Base-by-base conservation (phyloP, 495 filamentous ascomycete species). In the Penicillium bialowiezense region DNA sequence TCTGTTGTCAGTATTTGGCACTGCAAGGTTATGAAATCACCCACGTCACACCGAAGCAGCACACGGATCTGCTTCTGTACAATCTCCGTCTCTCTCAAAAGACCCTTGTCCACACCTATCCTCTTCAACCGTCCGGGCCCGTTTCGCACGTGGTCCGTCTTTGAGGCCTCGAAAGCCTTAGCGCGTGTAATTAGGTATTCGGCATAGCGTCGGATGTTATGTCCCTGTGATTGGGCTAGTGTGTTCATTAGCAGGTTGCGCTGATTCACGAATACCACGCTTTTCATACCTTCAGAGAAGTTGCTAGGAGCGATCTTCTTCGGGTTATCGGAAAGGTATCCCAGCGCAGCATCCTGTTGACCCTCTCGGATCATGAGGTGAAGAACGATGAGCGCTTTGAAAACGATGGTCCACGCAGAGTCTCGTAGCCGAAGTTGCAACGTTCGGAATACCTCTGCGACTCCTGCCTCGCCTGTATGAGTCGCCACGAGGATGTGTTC, bases 351-450 rank as follows among this genome's bases (percentile, higher is more conserved):
- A 64, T 97, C 89, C 33, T 82, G 81, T 64, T 92, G 89, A 13
- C 93, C 93, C 70, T 99, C 93, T 50, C 93, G 81, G 52, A 99
- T 91, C 92, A 99, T 97, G 33, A 97, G 74, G 65, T 99, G 93
- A 31, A 96, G 82, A 5, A 95, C 91, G 52, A 99, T 96, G 45
- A 99, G 77, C 44, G 86, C 82, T 70, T 99, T 99, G 83, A 97
- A 96, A 46, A 92, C 90, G 24, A 88, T 84, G 7, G 95, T 97
- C 93, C 93, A 99, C 82, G 91, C 95, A 58, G 91, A 90, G 60
- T 99, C 93, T 56, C 90, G 85, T 40, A 99, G 72, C 42, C 93
- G 79, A 61, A 88, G 82, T 59, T 95, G 90, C 19, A 99, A 71
- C 23, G 91, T 88, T 36, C 95, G 82, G 62, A 99, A 97, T 37